Conservation (phyloP, 345 rosid genomes). For the Arabis alpina region DNA sequence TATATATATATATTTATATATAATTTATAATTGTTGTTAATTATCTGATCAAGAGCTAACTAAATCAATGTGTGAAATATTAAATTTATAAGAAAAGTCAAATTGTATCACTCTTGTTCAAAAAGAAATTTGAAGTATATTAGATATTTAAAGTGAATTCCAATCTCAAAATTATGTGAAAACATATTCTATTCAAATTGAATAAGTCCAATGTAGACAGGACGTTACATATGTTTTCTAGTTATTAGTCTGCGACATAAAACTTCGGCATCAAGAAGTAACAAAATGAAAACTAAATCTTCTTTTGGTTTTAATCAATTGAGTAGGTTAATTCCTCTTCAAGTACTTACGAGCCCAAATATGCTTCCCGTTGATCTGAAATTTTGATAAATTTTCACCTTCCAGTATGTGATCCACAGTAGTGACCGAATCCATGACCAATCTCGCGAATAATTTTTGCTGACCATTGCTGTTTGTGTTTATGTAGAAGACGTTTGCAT, state of each 20-base stretch:
- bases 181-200: constrained; percentile 15
- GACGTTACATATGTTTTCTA: constrained; percentile 25
- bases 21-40: background rate
- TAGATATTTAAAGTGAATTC: background rate
- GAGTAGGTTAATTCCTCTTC: background rate
- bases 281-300: background rate
- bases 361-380: constrained; percentile 40
- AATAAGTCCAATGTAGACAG: background rate
- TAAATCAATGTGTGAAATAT: background rate
- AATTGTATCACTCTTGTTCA: background rate
- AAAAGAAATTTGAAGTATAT: background rate
- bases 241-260: constrained; percentile 8
- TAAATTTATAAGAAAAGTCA: background rate
- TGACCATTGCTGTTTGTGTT: background rate
- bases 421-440: constrained; percentile 36
- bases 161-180: background rate
- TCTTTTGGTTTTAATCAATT: background rate
- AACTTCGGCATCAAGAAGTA: background rate
- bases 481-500: background rate
- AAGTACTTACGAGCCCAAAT: constrained; percentile 48
- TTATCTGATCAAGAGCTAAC: background rate
- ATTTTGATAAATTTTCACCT: constrained; percentile 17
- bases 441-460: constrained; percentile 31
- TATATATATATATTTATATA: no score
- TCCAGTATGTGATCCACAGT: constrained; percentile 30